Base-by-base conservation (phyloP, 305 asterid species). In the Plantago lanceolata region DNA sequence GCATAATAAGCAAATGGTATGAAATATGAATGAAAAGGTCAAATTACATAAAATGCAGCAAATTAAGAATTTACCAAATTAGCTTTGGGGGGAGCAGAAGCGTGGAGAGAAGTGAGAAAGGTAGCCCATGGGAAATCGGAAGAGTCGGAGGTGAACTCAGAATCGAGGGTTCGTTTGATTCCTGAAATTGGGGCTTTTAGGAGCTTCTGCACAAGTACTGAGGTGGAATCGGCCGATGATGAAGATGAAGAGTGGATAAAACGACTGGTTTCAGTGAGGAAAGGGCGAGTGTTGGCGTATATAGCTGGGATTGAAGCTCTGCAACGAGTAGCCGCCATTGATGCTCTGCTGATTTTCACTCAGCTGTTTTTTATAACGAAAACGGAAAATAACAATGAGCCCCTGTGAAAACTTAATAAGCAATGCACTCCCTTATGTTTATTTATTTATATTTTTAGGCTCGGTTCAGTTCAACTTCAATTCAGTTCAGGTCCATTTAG, bases 41-140 rank as follows among this genome's bases (percentile, higher is more conserved):
- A 24, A 24, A 24, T 24, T 24, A 1, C 2, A 24, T 1, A 24
- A 24, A 24, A 24, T 24, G 28, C 28, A 24, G 28, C 28, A 1
- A 1, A 24, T 24, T 24, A 24, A 24, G 28, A 24, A 51, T 48
- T 74, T 78, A 84, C 90, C 85, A 79, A 57, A 71, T 72, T 75
- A 66, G 90, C 85, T 53, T 84, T 81, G 51, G 68, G 70, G 18
- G 83, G 76, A 62, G 85, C 74, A 47, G 85, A 79, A 48, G 68
- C 2, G 19, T 64, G 53, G 67, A 84, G 90, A 47, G 78, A 70
- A 29, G 74, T 68, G 51, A 84, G 68, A 17, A 84, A 67, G 26
- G 74, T 61, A 50, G 68, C 40, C 76, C 71, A 81, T 4, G 87
- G 80, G 29, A 84, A 75, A 29, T 77, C 83, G 64, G 71, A 55